Base-by-base conservation (phyloP, 139 green algal species). In the Auxenochlorella pyrenoidosa region DNA sequence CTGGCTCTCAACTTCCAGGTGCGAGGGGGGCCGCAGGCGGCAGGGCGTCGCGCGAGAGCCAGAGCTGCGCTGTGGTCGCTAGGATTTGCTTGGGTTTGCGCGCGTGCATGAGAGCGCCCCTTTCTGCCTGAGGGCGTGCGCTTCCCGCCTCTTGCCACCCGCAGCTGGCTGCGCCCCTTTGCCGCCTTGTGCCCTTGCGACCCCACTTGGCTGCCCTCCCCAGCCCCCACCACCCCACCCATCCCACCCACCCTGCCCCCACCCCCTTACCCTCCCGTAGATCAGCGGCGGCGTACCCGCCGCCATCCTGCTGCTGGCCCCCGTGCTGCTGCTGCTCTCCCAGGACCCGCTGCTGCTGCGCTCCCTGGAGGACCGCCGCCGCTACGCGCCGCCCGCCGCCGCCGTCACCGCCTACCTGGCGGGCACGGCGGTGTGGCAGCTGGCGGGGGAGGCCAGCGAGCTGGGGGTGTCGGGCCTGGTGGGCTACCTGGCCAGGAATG, bases 291-390 rank as follows among this genome's bases (percentile, higher is more conserved):
- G 92, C 59, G 51, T 77, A 0, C 90, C 93, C 6, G 92, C 94
- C 75, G 93, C 90, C 36, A 90, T 96, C 75, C 90, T 98, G 79
- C 91, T 96, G 83, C 85, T 97, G 32, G 91, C 93, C 30, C 95
- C 96, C 5, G 77, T 97, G 54, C 94, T 98, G 88, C 91, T 98
- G 76, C 93, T 98, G 75, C 92, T 98, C 10, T 94, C 83, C 71
- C 86, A 91, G 79, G 96, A 98, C 93, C 90, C 94, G 19, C 83
- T 97, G 32, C 84, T 98, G 36, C 72, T 95, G 43, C 85, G 87
- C 16, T 86, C 87, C 26, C 92, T 98, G 34, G 89, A 88, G 10
- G 87, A 95, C 30, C 72, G 87, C 19, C 88, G 93, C 81, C 91
- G 96, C 22, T 98, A 98, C 91, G 91, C 93, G 59, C 94, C 95